A percentile compares a stretch with the other conserved stretches of the same genome.
Evolutionary conservation across 495 filamentous ascomycete genomes (phyloP).

Genomic region (Hypoxylon crocopeplum): DNA sequence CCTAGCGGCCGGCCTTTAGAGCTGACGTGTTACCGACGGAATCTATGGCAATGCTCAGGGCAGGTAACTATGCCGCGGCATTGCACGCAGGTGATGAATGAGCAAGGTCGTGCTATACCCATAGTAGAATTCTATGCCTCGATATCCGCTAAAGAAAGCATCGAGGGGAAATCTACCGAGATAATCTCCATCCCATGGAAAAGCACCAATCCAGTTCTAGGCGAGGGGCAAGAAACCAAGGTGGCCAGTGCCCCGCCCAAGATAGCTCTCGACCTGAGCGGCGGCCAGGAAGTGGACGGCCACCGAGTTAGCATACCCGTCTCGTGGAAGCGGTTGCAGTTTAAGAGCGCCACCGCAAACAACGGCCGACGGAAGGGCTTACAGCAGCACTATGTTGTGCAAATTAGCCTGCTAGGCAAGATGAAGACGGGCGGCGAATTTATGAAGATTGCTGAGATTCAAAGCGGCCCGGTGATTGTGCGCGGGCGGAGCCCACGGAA

Average conservation of each 20-base stretch:
- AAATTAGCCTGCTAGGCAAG: constrained; percentile 67
- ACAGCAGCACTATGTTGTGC: constrained; percentile 74
- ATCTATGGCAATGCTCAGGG: constrained; percentile 88
- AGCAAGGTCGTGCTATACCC: constrained; percentile 76
- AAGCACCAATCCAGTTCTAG: constrained; percentile 68
- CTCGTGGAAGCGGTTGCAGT: constrained; percentile 90
- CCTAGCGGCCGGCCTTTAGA: constrained; percentile 70
- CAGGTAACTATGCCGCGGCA: constrained; percentile 77
- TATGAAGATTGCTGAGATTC: constrained; percentile 66
- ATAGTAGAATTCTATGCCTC: constrained; percentile 77
- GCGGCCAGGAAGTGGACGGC: constrained; percentile 71
- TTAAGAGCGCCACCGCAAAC: constrained; percentile 89
- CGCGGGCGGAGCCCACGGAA: constrained; percentile 71
- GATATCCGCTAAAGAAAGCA: constrained; percentile 87
- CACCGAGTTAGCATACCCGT: constrained; percentile 80
- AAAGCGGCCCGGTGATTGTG: constrained; percentile 72
- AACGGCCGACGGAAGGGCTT: constrained; percentile 75
- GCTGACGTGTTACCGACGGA: constrained; percentile 89
- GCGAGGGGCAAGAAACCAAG: constrained; percentile 57
- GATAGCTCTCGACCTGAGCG: constrained; percentile 75
- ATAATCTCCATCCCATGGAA: constrained; percentile 96
- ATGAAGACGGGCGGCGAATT: constrained; percentile 64
- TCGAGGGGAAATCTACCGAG: constrained; percentile 86
- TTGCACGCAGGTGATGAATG: constrained; percentile 76
- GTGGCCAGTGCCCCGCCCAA: constrained; percentile 56